These are phyloP conservation scores for Suillus ampliporus DNA, from an alignment of 768 basidiomycete genomes.

Conservation along the genomic window DNA sequence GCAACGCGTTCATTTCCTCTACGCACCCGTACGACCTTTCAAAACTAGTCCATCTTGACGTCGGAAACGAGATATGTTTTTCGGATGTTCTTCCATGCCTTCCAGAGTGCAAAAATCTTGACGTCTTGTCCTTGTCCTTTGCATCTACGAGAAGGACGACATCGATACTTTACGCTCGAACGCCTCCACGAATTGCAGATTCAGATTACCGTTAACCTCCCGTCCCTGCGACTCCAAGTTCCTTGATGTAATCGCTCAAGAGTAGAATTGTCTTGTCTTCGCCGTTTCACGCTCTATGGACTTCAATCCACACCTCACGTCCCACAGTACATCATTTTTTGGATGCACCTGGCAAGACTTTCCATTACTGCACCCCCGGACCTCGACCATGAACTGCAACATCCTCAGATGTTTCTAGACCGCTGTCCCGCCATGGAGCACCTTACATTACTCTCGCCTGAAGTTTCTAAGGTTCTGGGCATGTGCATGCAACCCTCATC, in stretches of 20 bases:
- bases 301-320: not conserved
- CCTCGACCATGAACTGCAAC: too few relatives aligned
- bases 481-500: too few relatives aligned
- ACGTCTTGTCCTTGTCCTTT: not conserved
- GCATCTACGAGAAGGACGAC: not conserved
- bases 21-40: not conserved
- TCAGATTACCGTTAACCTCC: not conserved
- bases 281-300: not conserved
- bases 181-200: constrained; percentile 6
- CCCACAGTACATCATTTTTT: not conserved
- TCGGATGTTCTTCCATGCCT: not conserved
- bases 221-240: not conserved
- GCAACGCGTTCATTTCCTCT: not conserved
- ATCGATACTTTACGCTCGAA: not conserved
- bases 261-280: not conserved
- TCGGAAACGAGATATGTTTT: not conserved
- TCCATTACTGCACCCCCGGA: not conserved
- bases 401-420: not conserved
- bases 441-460: not conserved
- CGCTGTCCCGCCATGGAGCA: constrained; percentile 9
- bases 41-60: constrained; percentile 4
- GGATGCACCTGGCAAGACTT: not conserved
- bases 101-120: constrained; percentile 4
- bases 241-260: not conserved
- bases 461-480: not conserved